Evolutionary conservation across 495 filamentous ascomycete genomes (phyloP), one percentile per base, ranked within the genome.

Genomic region (Xylaria palmicola): DNA sequence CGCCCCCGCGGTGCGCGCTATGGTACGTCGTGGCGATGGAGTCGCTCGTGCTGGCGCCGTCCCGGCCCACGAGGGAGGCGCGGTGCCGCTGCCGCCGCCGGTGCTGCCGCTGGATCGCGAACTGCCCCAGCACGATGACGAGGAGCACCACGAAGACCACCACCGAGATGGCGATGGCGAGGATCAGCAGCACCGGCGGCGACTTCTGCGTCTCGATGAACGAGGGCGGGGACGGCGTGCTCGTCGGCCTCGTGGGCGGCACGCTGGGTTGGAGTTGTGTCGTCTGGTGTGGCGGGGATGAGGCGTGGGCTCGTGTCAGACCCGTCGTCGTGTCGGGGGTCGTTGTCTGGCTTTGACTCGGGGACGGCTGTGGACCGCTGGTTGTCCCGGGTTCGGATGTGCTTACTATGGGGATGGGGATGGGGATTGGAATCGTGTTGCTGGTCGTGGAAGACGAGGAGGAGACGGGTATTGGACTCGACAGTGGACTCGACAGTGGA

Each of bases 131-230:
- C 1, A 43, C 12, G 57, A 60, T 30, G 1, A 27, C 17, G 1
- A 27, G 13, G 17, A 60, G 24, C 0, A 60, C 22, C 2, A 51
- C 8, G 34, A 43, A 50, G 30, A 60, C 32, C 22, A 48, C 47
- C 24, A 48, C 30, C 0, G 57, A 60, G 34, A 60, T 27, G 27
- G 32, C 57, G 36, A 51, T 51, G 20, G 45, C 57, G 45, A 60
- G 17, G 26, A 56, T 43, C 52, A 43, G 15, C 1, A 48, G 45
- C 8, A 49, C 17, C n/a, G 44, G 57, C 3, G 45, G 30, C 3
- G 10, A 8, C 13, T 19, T 17, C 24, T 27, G 10, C 17, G 5
- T 10, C 19, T 7, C 17, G 19, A 1, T 49, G 45, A 32, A 7
- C 0, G 34, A 22, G 2, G 57, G 57, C 10, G 32, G 10, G 22